Evolutionary conservation across 768 basidiomycete species (phyloP), one percentile per base, ranked within the genome.

Genomic region (Hygrocybe coccinea): DNA sequence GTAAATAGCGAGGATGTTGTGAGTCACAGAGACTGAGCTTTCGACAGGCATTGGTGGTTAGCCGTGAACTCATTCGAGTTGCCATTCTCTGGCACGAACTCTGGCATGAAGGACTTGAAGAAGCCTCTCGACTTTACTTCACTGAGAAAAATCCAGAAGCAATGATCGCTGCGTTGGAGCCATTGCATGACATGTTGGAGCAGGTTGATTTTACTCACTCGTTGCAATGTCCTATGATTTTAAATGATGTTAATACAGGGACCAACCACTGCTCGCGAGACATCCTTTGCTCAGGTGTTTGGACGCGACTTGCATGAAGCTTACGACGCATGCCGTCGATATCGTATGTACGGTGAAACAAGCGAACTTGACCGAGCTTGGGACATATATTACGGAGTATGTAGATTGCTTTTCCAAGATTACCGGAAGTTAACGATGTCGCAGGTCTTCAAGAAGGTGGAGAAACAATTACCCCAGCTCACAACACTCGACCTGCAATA

Each of bases 41-140:
- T 37, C 36, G 54, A 10, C 57, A 93, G 84, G 95, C 94, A 9
- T 74, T 86, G 45, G 67, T 95, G 22, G 92, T 99, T 69, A 91
- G 91, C 66, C 85, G 89, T 29, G 97, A 99, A 67, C 80, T 99
- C 36, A 97, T 98, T 56, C 87, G 97, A 17, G 91, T 98, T 6
- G 95, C 97, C 6, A 98, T 99, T 57, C 76, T 99, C 10, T 99
- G 97, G 97, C 95, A 98, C 62, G 97, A 99, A 69, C 76, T 94
- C 60, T 99, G 97, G 97, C 94, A 97, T 63, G 97, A 99, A 73
- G 94, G 92, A 15, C 76, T 99, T 19, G 97, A 99, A 72, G 97
- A 99, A 70, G 97, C 97, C 5, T 97, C 95, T 6, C 82, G 97
- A 39, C 73, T 93, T 45, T 99, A 94, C 74, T 99, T 95, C 77